These are phyloP conservation scores for Puya raimondii DNA, from an alignment of 176 grass and related monocot species.

Conservation along the genomic window DNA sequence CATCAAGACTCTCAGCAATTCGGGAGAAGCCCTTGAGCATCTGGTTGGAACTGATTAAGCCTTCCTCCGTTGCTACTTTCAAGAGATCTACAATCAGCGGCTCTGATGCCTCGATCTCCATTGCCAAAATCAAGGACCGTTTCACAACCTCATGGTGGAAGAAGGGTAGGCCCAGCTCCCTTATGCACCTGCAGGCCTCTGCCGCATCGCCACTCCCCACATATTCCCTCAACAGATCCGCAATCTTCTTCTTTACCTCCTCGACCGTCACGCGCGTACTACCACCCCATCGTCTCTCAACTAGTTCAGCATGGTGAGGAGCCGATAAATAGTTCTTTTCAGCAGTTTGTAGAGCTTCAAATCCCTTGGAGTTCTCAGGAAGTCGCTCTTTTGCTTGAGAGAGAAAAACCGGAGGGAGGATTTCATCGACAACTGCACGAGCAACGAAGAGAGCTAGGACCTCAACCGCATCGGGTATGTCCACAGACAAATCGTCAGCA, in stretches of 20 bases:
- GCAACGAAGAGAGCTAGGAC: slow-evolving; percentile 65
- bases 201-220: slow-evolving; percentile 46
- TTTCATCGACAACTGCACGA: slow-evolving; percentile 70
- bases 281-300: slow-evolving; percentile 65
- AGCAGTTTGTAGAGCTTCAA: slow-evolving; percentile 48
- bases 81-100: slow-evolving; percentile 51
- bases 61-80: slow-evolving; percentile 43
- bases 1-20: slow-evolving; percentile 54
- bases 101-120: slow-evolving; percentile 49
- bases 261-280: slow-evolving; percentile 61
- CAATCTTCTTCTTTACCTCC: slow-evolving; percentile 62
- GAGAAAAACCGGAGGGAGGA: slow-evolving; percentile 66
- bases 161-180: slow-evolving; percentile 67
- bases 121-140: slow-evolving; percentile 45
- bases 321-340: slow-evolving; percentile 76
- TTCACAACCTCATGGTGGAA: slow-evolving; percentile 93
- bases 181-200: slow-evolving; percentile 79
- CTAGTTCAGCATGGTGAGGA: slow-evolving; percentile 69
- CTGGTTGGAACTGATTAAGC: slow-evolving; percentile 79
- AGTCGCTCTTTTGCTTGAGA: slow-evolving; percentile 44
- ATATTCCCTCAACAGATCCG: slow-evolving; percentile 55
- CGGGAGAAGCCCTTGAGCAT: slow-evolving; percentile 71
- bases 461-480: slow-evolving; percentile 72
- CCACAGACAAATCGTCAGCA: slow-evolving; percentile 55
- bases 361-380: slow-evolving; percentile 43